Evolutionary conservation across 208 protist genomes (phyloP), one percentile per base, ranked within the genome.

Genomic region (Acanthamoeba culbertsoni): DNA sequence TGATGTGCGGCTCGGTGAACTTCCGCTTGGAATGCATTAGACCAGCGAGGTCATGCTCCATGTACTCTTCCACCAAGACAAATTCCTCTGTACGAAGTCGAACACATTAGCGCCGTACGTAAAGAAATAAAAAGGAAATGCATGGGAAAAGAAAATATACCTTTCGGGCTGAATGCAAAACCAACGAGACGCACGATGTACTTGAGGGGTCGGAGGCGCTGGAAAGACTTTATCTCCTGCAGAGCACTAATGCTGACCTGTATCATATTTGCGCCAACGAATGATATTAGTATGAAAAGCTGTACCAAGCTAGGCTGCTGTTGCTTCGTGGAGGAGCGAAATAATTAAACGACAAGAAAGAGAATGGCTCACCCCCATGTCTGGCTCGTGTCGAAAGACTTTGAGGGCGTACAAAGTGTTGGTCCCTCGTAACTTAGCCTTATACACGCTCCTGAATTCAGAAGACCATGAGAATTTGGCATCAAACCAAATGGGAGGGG

Each of bases 41-140:
- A 14, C 97, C 97, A 4, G 95, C 96, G 7, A 98, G 84, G 94
- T 98, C 97, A 77, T 98, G 97, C 35, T 98, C 96, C 94, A 97
- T 95, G 75, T 96, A 98, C 92, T 98, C 97, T 62, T 98, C 97
- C n/a, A 98, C 97, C 95, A 98, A 62, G 2, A 88, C 79, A 26
- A 88, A 88, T 28, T 88, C 79, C 12, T 63, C 79, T 88, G 79
- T 31, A 28, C 37, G 75, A 8, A 33, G 26, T 28, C 10, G 7
- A n/a, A n/a, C n/a, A n/a, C n/a, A n/a, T n/a, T n/a, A 55, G 48
- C 37, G 73, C 31, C 31, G 65, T 31, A 53, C 73, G 46, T 31
- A 42, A 84, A 51, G 26, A 84, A 53, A 18, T 23, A 55, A 18
- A 55, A 55, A 18, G 18, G 18, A 18, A 55, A 35, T 14, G 28